A percentile compares a stretch with the other conserved stretches of the same genome.
Evolutionary conservation across 164 flowering plant genomes (phyloP).

Genomic region (Piper longum): DNA sequence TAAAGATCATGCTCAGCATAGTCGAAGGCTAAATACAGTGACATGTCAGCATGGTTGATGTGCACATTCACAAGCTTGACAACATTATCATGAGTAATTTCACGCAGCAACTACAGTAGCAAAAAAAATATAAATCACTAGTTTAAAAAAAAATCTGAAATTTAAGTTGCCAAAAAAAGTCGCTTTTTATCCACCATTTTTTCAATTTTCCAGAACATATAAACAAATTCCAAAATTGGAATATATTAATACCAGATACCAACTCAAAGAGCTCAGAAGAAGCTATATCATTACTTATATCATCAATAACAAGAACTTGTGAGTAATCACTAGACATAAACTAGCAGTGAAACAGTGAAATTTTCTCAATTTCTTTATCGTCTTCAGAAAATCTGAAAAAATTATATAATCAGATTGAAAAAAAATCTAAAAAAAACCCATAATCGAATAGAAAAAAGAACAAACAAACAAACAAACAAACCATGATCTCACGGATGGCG

Average conservation of each 20-base stretch:
- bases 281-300: no score
- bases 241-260: no score
- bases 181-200: no score
- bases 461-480: slow-evolving; percentile 6
- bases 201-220: no score
- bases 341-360: no score
- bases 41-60: slow-evolving; percentile 88
- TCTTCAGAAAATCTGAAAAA: no score
- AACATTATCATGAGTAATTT: slow-evolving; percentile 90
- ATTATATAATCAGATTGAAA: background rate
- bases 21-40: slow-evolving; percentile 90
- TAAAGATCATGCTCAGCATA: slow-evolving; percentile 96
- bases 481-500: slow-evolving; percentile 97
- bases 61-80: slow-evolving; percentile 97
- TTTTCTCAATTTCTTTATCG: no score
- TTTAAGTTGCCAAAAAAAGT: background rate
- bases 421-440: background rate
- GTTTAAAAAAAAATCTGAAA: background rate
- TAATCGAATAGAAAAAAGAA: background rate
- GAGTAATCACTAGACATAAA: no score
- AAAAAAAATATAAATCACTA: background rate
- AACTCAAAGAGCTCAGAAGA: no score
- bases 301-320: no score
- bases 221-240: no score
- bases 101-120: slow-evolving; percentile 65